Conservation (phyloP, 176 grass and related monocot genomes). For the Hordeum marinum region DNA sequence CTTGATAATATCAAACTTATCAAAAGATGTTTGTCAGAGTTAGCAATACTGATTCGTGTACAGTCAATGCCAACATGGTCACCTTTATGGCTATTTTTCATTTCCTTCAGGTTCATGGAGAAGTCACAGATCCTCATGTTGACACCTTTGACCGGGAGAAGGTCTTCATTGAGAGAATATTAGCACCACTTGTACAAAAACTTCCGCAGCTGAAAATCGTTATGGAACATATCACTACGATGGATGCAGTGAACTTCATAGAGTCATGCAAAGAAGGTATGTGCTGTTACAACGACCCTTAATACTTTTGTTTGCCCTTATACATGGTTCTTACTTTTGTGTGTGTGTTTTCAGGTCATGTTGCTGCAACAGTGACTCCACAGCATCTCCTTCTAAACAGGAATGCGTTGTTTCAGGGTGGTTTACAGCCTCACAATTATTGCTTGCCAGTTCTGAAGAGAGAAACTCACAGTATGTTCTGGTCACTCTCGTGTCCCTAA, state of each 20-base stretch:
- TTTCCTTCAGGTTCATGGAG: conserved; percentile 81
- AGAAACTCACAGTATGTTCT: conserved; percentile 83
- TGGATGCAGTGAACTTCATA: conserved; percentile 80
- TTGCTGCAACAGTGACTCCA: conserved; percentile 93
- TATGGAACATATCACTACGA: conserved; percentile 87
- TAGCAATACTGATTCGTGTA: background rate
- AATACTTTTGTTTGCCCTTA: background rate
- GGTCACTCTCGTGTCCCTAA: background rate
- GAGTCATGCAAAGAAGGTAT: conserved; percentile 79
- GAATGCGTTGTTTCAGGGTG: conserved; percentile 95
- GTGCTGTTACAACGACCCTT: background rate
- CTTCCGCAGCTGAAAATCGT: conserved; percentile 75
- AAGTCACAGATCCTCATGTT: conserved; percentile 86
- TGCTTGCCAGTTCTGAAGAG: conserved; percentile 92
- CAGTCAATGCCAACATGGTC: background rate
- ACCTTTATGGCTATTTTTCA: conserved; percentile 14
- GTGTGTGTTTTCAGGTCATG: conserved; percentile 42
- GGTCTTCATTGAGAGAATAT: conserved; percentile 80
- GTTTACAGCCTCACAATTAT: conserved; percentile 87
- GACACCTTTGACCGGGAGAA: conserved; percentile 94
- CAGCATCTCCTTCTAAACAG: conserved; percentile 92
- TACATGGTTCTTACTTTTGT: conserved; percentile 16
- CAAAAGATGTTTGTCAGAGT: background rate
- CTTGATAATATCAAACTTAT: background rate
- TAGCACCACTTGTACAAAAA: conserved; percentile 64